Conservation (phyloP, 768 basidiomycete species). For the Suillus variegatus region DNA sequence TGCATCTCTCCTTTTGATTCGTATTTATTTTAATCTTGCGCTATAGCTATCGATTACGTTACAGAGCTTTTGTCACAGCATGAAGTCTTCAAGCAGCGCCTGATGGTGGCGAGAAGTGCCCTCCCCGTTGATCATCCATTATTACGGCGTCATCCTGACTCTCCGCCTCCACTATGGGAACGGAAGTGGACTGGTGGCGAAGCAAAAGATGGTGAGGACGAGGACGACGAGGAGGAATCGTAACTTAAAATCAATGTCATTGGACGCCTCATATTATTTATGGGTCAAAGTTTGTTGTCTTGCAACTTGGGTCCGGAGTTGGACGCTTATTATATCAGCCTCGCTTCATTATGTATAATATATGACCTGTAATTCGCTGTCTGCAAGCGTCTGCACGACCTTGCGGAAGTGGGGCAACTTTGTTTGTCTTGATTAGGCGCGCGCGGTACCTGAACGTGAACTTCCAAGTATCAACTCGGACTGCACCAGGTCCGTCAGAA, state of each 20-base stretch:
- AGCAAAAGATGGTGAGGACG: slow-evolving; percentile 45
- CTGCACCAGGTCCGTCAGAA: background rate
- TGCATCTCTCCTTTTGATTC: slow-evolving; percentile 2
- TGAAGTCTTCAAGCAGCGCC: slow-evolving; percentile 53
- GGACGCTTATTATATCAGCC: slow-evolving; percentile 1
- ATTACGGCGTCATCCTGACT: slow-evolving; percentile 32
- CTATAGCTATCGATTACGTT: slow-evolving; percentile 83
- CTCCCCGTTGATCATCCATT: slow-evolving; percentile 66
- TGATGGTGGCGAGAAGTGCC: slow-evolving; percentile 56
- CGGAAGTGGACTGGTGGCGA: slow-evolving; percentile 82
- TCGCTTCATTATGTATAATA: slow-evolving; percentile 7
- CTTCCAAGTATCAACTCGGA: background rate
- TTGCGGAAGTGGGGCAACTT: background rate
- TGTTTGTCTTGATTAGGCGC: background rate
- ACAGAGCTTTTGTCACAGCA: slow-evolving; percentile 64
- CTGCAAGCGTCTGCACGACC: background rate
- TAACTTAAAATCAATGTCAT: background rate
- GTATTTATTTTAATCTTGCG: slow-evolving; percentile 7
- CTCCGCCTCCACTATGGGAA: slow-evolving; percentile 65
- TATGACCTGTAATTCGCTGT: background rate
- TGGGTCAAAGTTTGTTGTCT: background rate
- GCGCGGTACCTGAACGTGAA: background rate
- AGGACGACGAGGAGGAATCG: slow-evolving; percentile 49
- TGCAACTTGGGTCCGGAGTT: background rate
- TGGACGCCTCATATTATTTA: slow-evolving; percentile 2